Conservation (phyloP, 176 grass and related monocot species). For the Lolium multiflorum region DNA sequence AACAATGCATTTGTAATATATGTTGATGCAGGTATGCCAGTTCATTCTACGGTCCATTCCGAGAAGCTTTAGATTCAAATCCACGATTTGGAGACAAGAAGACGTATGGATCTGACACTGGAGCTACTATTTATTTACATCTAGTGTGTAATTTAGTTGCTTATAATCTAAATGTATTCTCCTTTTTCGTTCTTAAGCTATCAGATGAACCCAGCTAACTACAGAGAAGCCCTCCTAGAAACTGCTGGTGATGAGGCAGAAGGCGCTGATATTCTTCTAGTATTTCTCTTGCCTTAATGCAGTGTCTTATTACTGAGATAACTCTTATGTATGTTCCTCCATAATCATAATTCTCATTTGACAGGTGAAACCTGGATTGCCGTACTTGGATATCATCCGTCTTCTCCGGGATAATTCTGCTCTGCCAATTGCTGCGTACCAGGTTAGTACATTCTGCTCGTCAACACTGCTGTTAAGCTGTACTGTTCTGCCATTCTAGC, state of each 20-base stretch:
- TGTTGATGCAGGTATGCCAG: conserved; percentile 83
- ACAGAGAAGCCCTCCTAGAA: conserved; percentile 97
- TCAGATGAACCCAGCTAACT: conserved; percentile 98
- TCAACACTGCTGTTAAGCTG: not conserved
- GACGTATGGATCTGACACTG: conserved; percentile 61
- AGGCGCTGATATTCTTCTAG: conserved; percentile 93
- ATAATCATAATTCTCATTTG: conserved; percentile 27
- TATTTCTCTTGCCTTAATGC: conserved; percentile 43
- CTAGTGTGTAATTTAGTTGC: conserved; percentile 10
- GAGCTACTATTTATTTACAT: conserved; percentile 21
- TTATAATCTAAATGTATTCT: conserved; percentile 43
- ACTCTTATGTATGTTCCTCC: not conserved
- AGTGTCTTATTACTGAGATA: conserved; percentile 4
- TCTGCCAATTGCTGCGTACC: conserved; percentile 96
- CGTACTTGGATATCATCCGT: conserved; percentile 88
- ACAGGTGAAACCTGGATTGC: conserved; percentile 95
- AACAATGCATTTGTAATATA: conserved; percentile 27
- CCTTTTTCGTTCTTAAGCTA: conserved; percentile 61
- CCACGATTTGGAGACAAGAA: conserved; percentile 99
- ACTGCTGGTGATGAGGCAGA: conserved; percentile 82
- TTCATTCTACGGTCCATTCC: conserved; percentile 95
- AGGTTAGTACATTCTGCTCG: conserved; percentile 54
- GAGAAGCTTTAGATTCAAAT: conserved; percentile 96
- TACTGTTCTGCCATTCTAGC: not conserved
- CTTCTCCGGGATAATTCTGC: conserved; percentile 95